A percentile compares a stretch with the other conserved stretches of the same genome.
These are phyloP conservation scores for Neurospora crassa DNA, from an alignment of 2,329 filamentous ascomycete genomes.

Conservation along the genomic window DNA sequence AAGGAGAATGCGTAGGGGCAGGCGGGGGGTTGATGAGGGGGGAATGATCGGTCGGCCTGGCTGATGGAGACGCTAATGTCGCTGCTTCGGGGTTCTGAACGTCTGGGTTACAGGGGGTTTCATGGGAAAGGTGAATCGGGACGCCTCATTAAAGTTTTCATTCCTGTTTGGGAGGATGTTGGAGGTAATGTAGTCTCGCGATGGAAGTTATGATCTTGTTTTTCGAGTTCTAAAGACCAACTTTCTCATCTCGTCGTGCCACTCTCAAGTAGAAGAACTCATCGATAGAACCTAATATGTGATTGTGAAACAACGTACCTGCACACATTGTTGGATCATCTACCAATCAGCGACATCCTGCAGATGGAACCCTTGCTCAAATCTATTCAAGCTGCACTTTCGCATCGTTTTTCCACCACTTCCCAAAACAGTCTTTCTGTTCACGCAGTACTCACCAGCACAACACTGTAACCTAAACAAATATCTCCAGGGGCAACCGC, in stretches of 20 bases:
- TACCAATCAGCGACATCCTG: neutral
- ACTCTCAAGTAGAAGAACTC: neutral
- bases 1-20: slow-evolving; percentile 14
- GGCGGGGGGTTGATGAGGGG: neutral
- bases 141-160: neutral
- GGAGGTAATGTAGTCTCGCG: neutral
- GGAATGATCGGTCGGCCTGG: neutral
- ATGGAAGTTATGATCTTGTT: neutral
- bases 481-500: neutral
- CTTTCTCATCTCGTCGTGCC: neutral
- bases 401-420: neutral
- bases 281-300: neutral
- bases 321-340: neutral
- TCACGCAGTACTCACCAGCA: neutral
- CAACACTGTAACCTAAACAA: neutral
- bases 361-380: neutral
- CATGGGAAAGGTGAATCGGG: neutral
- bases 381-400: neutral
- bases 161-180: neutral
- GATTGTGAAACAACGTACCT: neutral
- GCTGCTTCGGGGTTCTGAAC: neutral
- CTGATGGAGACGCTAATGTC: neutral
- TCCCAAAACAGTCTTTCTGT: neutral
- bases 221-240: neutral
- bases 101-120: neutral